phyloP scores from a whole-genome alignment of 2,329 filamentous ascomycete species.

The Cercospora berteroae region DNA sequence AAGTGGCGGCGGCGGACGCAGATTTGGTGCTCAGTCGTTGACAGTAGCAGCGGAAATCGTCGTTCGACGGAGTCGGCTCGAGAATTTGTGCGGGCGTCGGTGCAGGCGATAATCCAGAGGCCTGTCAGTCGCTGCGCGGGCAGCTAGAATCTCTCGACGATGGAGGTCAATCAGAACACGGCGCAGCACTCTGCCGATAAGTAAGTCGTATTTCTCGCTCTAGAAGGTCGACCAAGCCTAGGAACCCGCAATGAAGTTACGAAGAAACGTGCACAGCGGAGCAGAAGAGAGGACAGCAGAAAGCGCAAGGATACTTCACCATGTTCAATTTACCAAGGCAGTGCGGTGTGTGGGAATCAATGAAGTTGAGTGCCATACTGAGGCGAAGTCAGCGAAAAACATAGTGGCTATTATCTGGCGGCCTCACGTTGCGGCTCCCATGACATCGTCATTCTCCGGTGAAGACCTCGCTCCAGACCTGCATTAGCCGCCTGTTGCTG shows the following conservation, averaged over 20 bases:
- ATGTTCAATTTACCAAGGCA: not conserved
- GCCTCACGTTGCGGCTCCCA: not conserved
- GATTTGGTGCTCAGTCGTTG: not conserved
- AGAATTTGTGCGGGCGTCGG: not conserved
- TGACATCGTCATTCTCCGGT: slow-evolving; percentile 3
- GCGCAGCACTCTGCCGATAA: not conserved
- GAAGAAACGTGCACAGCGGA: not conserved
- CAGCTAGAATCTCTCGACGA: not conserved
- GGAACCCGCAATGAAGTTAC: not conserved
- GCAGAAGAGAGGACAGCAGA: not conserved
- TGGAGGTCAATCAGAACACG: not conserved
- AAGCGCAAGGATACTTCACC: not conserved
- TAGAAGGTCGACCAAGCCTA: not conserved
- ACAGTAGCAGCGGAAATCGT: not conserved
- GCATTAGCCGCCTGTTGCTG: slow-evolving; percentile 6
- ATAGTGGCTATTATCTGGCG: slow-evolving; percentile 9
- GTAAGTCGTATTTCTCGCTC: not conserved
- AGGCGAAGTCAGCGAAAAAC: slow-evolving; percentile 7
- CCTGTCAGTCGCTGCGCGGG: not conserved
- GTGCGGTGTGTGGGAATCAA: not conserved
- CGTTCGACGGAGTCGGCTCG: not conserved
- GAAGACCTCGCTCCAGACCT: not conserved
- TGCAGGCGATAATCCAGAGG: not conserved
- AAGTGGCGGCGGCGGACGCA: not conserved
- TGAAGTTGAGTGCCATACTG: not conserved